Conservation (phyloP, 805 yeast species). For the Kodamaea lidongshanica region DNA sequence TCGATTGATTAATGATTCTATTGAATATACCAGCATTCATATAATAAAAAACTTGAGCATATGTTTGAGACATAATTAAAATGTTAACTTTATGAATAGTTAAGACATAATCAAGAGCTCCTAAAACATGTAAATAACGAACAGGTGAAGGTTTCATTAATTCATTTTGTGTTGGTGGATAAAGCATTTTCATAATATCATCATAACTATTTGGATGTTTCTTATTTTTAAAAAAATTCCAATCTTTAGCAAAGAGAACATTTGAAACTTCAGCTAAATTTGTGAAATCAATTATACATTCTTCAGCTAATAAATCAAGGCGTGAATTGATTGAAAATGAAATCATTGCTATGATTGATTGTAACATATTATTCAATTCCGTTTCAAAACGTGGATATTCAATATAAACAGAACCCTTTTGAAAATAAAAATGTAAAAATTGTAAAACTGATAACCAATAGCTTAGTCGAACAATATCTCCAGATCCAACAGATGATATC, state of each 20-base stretch:
- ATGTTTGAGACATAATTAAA: conserved; percentile 67
- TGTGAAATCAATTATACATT: conserved; percentile 66
- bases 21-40: conserved; percentile 69
- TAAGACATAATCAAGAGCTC: conserved; percentile 81
- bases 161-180: conserved; percentile 78
- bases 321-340: conserved; percentile 61
- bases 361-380: conserved; percentile 49
- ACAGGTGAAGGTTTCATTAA: conserved; percentile 88
- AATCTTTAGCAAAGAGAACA: conserved; percentile 66
- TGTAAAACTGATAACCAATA: conserved; percentile 86
- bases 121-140: conserved; percentile 75
- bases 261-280: conserved; percentile 78
- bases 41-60: conserved; percentile 75
- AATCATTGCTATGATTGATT: conserved; percentile 59
- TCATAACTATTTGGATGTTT: conserved; percentile 51
- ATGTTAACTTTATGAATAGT: conserved; percentile 78
- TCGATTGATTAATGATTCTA: conserved; percentile 58
- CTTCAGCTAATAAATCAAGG: conserved; percentile 51
- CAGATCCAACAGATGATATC: conserved; percentile 28
- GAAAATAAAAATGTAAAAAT: conserved; percentile 69
- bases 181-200: conserved; percentile 66
- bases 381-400: conserved; percentile 55
- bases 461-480: conserved; percentile 65
- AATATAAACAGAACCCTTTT: conserved; percentile 54
- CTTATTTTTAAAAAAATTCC: conserved; percentile 47